Evolutionary conservation across 2,329 filamentous ascomycete genomes (phyloP).

Genomic region (Fonsecaea pedrosoi): DNA sequence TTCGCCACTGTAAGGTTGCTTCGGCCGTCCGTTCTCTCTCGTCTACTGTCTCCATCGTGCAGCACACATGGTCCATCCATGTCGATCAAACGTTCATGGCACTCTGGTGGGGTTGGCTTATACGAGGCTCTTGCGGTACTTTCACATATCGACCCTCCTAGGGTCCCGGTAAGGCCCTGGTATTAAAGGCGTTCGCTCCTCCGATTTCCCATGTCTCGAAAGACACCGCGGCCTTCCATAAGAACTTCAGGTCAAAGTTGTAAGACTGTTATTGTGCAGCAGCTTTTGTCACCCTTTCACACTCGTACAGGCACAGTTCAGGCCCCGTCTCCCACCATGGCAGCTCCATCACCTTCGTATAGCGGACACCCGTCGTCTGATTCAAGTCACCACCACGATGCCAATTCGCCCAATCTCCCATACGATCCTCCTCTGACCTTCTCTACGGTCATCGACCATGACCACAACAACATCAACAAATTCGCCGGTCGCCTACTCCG

Average conservation of each 20-base stretch:
- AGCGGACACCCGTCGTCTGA: not conserved
- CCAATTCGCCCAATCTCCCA: not conserved
- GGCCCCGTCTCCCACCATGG: not conserved
- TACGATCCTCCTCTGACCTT: conserved; percentile 29
- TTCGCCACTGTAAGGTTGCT: conserved; percentile 2
- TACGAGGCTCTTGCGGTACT: conserved; percentile 1
- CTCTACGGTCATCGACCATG: conserved; percentile 36
- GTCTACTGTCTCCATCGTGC: not conserved
- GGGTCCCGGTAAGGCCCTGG: not conserved
- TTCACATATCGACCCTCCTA: not conserved
- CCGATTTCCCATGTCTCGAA: not conserved
- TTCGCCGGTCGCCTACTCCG: conserved; percentile 82
- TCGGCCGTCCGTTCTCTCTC: not conserved
- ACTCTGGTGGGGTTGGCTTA: conserved; percentile 2
- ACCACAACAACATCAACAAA: conserved; percentile 71
- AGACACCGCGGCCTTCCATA: not conserved
- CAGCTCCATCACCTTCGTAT: not conserved
- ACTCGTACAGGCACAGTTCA: not conserved
- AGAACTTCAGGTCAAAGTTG: not conserved
- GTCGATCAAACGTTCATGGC: not conserved
- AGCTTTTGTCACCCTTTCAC: not conserved
- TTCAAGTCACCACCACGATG: not conserved
- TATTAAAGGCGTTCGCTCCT: not conserved
- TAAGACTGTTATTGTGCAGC: not conserved
- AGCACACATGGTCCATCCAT: not conserved